Evolutionary conservation across 306 rosid species (phyloP).

Genomic region (Quercus cerris): DNA sequence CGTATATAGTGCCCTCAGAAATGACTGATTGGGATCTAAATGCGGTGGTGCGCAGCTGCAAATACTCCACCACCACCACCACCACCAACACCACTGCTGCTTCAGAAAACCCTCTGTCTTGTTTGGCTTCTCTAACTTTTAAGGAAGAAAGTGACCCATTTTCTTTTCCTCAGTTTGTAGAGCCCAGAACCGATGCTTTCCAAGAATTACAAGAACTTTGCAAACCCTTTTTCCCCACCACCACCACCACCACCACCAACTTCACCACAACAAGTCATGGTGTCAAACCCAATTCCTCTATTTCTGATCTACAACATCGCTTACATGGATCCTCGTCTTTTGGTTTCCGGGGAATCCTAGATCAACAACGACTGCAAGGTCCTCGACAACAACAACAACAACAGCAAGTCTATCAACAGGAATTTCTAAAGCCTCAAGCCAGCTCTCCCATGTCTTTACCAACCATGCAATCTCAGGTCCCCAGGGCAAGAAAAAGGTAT

Average conservation of each 20-base stretch:
- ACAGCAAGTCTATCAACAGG: conserved; percentile 6
- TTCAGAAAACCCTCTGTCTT: conserved; percentile 17
- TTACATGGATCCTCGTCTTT: conserved; percentile 22
- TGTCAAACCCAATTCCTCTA: conserved; percentile 32
- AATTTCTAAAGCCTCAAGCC: conserved; percentile 14
- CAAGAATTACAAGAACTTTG: conserved; percentile 46
- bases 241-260: not conserved
- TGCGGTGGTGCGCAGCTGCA: conserved; percentile 69
- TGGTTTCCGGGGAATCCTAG: conserved; percentile 23
- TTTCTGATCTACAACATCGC: conserved; percentile 28
- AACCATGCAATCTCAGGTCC: conserved; percentile 23
- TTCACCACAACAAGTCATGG: not conserved
- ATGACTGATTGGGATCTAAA: conserved; percentile 75
- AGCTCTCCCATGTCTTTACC: conserved; percentile 15
- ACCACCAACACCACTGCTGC: not conserved
- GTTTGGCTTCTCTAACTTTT: conserved; percentile 24
- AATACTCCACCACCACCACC: conserved; percentile 11
- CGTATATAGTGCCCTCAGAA: not conserved
- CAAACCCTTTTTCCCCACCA: conserved; percentile 29
- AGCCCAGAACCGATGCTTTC: conserved; percentile 38
- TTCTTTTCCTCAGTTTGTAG: conserved; percentile 39
- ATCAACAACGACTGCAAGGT: conserved; percentile 5
- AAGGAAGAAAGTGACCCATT: conserved; percentile 31
- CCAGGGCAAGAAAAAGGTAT: conserved; percentile 52
- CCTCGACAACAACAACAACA: not conserved